These are phyloP conservation scores for Sophora flavescens DNA, from an alignment of 306 rosid species.

Conservation along the genomic window DNA sequence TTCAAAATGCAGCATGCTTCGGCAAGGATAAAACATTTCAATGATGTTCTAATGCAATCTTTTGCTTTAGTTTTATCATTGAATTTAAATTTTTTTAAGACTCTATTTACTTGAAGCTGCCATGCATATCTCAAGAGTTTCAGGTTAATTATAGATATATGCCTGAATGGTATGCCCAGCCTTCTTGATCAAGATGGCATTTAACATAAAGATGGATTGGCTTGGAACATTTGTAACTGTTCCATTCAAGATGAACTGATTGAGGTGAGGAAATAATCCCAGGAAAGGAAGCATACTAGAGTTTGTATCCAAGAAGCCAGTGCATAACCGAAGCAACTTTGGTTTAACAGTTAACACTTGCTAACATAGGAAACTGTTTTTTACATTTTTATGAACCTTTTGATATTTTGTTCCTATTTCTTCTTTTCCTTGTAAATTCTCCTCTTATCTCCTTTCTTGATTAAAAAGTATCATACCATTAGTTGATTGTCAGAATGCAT, in stretches of 20 bases:
- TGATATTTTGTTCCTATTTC: constrained; percentile 14
- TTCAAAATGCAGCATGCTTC: constrained; percentile 66
- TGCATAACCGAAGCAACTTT: constrained; percentile 30
- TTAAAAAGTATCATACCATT: not conserved
- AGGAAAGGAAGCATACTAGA: constrained; percentile 30
- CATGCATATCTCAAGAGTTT: constrained; percentile 21
- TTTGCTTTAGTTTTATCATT: constrained; percentile 34
- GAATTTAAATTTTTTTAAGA: constrained; percentile 22
- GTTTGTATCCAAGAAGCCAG: constrained; percentile 32
- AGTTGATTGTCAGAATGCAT: constrained; percentile 20
- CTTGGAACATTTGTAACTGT: constrained; percentile 30
- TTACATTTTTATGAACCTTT: constrained; percentile 8
- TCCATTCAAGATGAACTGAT: constrained; percentile 28
- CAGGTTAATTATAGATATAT: constrained; percentile 32
- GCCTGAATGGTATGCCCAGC: constrained; percentile 32
- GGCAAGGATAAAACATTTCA: constrained; percentile 57
- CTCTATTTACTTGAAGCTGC: constrained; percentile 34
- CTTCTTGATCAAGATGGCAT: constrained; percentile 28
- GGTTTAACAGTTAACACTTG: constrained; percentile 39
- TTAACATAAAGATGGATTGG: constrained; percentile 22
- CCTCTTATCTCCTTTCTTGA: not conserved
- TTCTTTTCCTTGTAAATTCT: not conserved
- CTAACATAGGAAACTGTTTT: constrained; percentile 30
- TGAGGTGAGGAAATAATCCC: constrained; percentile 28
- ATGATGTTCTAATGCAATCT: constrained; percentile 35